A percentile compares a stretch with the other conserved stretches of the same genome.
phyloP scores from a whole-genome alignment of 1,284 basidiomycete genomes.

The Xerocomus amazonicus region DNA sequence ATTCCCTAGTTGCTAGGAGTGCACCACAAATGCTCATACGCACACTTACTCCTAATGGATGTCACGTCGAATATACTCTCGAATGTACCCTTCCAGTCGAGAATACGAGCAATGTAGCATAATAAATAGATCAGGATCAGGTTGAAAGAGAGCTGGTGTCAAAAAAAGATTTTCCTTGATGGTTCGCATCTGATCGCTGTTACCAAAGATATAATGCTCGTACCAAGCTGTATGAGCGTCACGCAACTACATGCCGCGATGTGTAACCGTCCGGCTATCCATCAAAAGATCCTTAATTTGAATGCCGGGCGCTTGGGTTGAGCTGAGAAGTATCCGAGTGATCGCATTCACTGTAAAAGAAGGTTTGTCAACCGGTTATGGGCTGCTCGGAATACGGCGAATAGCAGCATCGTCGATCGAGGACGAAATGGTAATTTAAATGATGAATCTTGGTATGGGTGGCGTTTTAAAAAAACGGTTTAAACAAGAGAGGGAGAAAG shows the following conservation, averaged over 20 bases:
- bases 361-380: constrained; percentile 14
- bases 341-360: constrained; percentile 59
- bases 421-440: constrained; percentile 3
- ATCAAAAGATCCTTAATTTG: constrained; percentile 45
- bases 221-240: constrained; percentile 25
- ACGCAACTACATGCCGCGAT: constrained; percentile 1
- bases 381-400: background rate
- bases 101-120: too few relatives aligned
- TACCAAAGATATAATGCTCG: constrained; percentile 18
- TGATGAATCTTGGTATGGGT: constrained; percentile 1
- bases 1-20: too few relatives aligned
- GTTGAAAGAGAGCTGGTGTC: constrained; percentile 3
- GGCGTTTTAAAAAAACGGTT: background rate
- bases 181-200: constrained; percentile 23
- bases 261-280: background rate
- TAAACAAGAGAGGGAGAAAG: background rate
- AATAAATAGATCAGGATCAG: background rate
- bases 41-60: constrained; percentile 1
- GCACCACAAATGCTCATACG: background rate
- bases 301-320: constrained; percentile 84
- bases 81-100: too few relatives aligned
- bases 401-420: constrained; percentile 11
- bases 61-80: background rate
- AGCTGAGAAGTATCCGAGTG: constrained; percentile 75
- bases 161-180: constrained; percentile 3